Conservation (phyloP, 176 grass and related monocot species). For the Eremochloa ophiuroides region DNA sequence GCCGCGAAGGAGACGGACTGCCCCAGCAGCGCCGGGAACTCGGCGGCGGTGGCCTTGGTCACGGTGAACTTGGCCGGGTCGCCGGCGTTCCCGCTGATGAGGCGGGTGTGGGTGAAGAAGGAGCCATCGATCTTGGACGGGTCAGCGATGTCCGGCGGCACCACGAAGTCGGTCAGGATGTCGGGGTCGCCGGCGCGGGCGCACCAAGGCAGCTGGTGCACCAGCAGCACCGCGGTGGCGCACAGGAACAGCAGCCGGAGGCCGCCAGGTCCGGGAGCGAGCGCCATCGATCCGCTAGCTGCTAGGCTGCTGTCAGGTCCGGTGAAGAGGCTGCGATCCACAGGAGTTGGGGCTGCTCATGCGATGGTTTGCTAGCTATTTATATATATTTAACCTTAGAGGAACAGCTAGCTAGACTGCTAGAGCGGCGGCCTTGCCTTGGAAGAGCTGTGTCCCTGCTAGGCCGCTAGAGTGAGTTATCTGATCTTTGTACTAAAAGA, state of each 20-base stretch:
- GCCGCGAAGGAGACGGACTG: conserved; percentile 43
- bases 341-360: neutral
- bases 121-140: neutral
- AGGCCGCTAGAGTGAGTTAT: neutral
- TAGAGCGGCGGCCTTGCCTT: too few relatives aligned
- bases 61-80: conserved; percentile 8
- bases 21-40: conserved; percentile 39
- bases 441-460: neutral
- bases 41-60: conserved; percentile 22
- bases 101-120: conserved; percentile 30
- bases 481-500: neutral
- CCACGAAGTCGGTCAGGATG: conserved; percentile 36
- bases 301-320: too few relatives aligned
- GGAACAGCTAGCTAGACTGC: neutral
- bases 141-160: neutral
- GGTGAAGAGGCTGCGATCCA: neutral
- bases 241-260: neutral
- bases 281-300: neutral
- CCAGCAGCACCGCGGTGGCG: too few relatives aligned
- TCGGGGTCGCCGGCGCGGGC: conserved; percentile 19
- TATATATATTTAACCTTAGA: neutral
- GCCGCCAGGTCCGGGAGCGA: neutral
- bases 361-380: neutral
- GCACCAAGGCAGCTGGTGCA: neutral
- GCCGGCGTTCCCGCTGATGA: neutral